These are phyloP conservation scores for Aciculosporium take DNA, from an alignment of 2,329 filamentous ascomycete genomes.

Conservation along the genomic window DNA sequence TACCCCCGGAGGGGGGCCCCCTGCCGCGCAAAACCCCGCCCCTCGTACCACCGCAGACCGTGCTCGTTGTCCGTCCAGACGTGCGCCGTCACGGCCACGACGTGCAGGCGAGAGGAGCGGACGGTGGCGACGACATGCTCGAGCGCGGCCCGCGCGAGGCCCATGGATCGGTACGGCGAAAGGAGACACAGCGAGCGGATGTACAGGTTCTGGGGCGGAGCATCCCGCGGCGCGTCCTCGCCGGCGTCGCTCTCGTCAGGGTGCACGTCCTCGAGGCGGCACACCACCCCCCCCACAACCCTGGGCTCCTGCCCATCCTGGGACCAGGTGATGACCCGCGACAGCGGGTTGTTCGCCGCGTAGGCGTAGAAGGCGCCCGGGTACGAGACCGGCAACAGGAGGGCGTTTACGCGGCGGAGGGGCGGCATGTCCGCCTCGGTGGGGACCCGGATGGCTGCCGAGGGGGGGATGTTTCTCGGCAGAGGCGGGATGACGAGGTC, in stretches of 20 bases:
- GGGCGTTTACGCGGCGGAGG: constrained; percentile 49
- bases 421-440: constrained; percentile 37
- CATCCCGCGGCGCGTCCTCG: constrained; percentile 4
- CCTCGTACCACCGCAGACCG: constrained; percentile 46
- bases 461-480: constrained; percentile 21
- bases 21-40: constrained; percentile 39
- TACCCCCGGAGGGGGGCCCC: constrained; percentile 37
- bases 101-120: constrained; percentile 21
- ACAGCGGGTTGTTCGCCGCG: constrained; percentile 37
- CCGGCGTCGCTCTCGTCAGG: neutral
- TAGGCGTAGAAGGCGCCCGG: constrained; percentile 50
- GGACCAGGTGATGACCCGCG: constrained; percentile 44
- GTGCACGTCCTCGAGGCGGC: constrained; percentile 35
- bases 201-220: constrained; percentile 37
- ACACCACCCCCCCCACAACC: constrained; percentile 47
- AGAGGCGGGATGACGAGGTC: constrained; percentile 17
- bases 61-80: constrained; percentile 55
- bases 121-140: constrained; percentile 33
- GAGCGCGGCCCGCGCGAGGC: constrained; percentile 43
- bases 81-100: constrained; percentile 42
- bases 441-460: constrained; percentile 39
- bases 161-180: constrained; percentile 46
- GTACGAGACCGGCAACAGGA: constrained; percentile 50
- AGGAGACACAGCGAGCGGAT: constrained; percentile 50
- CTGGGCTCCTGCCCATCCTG: constrained; percentile 30